phyloP scores from a whole-genome alignment of 208 protist genomes.

The Sergeia podlipaevii region DNA sequence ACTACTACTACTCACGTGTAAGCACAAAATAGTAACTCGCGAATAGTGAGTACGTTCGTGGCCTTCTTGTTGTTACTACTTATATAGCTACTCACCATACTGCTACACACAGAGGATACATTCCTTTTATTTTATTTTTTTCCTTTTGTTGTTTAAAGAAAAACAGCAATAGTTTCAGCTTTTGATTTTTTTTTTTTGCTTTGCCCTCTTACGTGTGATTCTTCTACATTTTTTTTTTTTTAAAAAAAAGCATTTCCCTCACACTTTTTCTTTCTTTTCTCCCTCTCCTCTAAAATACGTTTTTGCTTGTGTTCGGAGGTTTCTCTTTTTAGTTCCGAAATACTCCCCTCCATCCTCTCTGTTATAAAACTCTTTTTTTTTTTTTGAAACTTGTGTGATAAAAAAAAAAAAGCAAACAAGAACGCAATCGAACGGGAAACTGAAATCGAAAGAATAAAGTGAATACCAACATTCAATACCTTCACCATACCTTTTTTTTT shows the following conservation, averaged over 20 bases:
- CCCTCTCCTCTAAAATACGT: not conserved
- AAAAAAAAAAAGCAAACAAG: no score
- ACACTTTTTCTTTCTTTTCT: no score
- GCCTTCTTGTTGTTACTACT: constrained; percentile 2
- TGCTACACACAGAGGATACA: constrained; percentile 3
- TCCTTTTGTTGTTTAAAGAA: constrained; percentile 10
- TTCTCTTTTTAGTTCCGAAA: not conserved
- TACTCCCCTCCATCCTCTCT: not conserved
- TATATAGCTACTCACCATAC: constrained; percentile 1
- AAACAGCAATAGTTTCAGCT: constrained; percentile 8
- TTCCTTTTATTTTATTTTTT: constrained; percentile 14
- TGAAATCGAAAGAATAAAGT: no score
- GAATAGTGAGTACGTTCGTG: no score
- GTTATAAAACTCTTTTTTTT: constrained; percentile 5
- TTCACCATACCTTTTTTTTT: constrained; percentile 9
- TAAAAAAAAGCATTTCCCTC: no score
- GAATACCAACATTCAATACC: not conserved
- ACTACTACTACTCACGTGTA: not conserved
- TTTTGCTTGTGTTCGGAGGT: not conserved
- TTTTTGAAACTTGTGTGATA: constrained; percentile 1
- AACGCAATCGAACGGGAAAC: no score
- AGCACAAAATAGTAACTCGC: no score
- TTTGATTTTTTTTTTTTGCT: constrained; percentile 3
- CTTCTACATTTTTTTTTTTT: not conserved
- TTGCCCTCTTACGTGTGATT: not conserved